Percentiles rank a stretch among this genome's conserved stretches.
phyloP scores from a whole-genome alignment of 2,329 filamentous ascomycete genomes.

The Fusarium anguioides region DNA sequence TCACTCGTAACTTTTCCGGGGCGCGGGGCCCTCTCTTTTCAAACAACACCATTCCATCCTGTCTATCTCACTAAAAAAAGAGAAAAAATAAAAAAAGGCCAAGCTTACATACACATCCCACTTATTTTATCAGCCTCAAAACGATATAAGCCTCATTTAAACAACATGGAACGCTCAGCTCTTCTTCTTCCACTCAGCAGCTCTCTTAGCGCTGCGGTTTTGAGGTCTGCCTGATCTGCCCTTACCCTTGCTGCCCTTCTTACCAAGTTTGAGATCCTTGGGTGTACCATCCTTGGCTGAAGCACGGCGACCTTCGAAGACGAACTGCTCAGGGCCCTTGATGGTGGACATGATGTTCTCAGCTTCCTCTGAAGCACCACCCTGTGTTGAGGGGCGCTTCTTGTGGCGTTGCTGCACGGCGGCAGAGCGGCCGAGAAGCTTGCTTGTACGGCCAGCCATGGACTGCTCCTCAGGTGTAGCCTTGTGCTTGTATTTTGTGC shows the following conservation, averaged over 20 bases:
- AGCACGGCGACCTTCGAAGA: slow-evolving; percentile 86
- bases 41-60: slow-evolving; percentile 7
- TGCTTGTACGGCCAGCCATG: slow-evolving; percentile 76
- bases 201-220: slow-evolving; percentile 54
- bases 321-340: slow-evolving; percentile 74
- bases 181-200: slow-evolving; percentile 60
- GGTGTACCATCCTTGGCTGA: slow-evolving; percentile 73
- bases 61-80: slow-evolving; percentile 6
- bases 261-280: slow-evolving; percentile 69
- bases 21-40: slow-evolving; percentile 20
- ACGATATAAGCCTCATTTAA: slow-evolving; percentile 6
- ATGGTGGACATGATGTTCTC: slow-evolving; percentile 41
- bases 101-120: slow-evolving; percentile 18
- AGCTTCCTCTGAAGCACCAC: slow-evolving; percentile 36
- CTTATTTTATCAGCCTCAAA: not conserved
- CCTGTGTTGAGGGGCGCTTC: slow-evolving; percentile 34
- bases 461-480: slow-evolving; percentile 76
- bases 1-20: slow-evolving; percentile 35
- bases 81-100: no score
- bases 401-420: slow-evolving; percentile 61
- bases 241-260: slow-evolving; percentile 65
- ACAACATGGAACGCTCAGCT: slow-evolving; percentile 24
- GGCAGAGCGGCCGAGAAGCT: slow-evolving; percentile 77
- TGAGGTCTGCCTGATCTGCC: slow-evolving; percentile 53
- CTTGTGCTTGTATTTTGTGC: slow-evolving; percentile 74